Percentiles rank a stretch among this genome's conserved stretches.
phyloP scores from a whole-genome alignment of 257 asterid species.

The Craterostigma plantagineum region DNA sequence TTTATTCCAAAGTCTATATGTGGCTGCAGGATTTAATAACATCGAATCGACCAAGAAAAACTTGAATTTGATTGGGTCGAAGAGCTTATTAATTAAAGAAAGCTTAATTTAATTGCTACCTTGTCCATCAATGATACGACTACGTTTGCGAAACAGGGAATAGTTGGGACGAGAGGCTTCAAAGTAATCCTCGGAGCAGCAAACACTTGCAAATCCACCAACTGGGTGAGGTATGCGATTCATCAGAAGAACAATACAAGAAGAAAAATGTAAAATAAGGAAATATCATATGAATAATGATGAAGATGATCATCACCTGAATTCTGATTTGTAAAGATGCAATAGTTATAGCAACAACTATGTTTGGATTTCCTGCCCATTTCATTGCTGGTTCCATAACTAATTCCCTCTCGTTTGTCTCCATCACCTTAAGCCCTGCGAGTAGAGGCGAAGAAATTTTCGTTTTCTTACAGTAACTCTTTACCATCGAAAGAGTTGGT shows the following conservation, averaged over 20 bases:
- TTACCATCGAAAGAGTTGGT: too few species aligned
- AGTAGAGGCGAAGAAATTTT: conserved; percentile 1
- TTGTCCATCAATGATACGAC: conserved; percentile 57
- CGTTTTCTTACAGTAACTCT: too few species aligned
- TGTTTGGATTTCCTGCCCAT: conserved; percentile 88
- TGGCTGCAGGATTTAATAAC: conserved; percentile 29
- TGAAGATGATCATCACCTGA: conserved; percentile 28
- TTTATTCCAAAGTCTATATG: conserved; percentile 64
- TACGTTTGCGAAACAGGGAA: conserved; percentile 65
- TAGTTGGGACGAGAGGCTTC: conserved; percentile 55
- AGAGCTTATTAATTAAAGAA: too few species aligned
- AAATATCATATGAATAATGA: too few species aligned
- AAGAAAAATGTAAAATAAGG: too few species aligned
- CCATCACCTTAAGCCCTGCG: conserved; percentile 69
- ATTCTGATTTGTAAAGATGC: conserved; percentile 28
- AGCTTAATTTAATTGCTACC: conserved; percentile 22
- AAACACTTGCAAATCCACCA: conserved; percentile 63
- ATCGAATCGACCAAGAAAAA: too few species aligned
- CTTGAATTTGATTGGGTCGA: too few species aligned
- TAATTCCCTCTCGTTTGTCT: conserved; percentile 72
- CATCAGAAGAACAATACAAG: background rate
- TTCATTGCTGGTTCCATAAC: conserved; percentile 69
- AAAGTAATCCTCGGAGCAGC: conserved; percentile 52
- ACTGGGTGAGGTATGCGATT: conserved; percentile 15
- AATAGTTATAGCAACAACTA: conserved; percentile 27